Conservation (phyloP, 116 monocot genomes). For the Phalaenopsis hybrid region DNA sequence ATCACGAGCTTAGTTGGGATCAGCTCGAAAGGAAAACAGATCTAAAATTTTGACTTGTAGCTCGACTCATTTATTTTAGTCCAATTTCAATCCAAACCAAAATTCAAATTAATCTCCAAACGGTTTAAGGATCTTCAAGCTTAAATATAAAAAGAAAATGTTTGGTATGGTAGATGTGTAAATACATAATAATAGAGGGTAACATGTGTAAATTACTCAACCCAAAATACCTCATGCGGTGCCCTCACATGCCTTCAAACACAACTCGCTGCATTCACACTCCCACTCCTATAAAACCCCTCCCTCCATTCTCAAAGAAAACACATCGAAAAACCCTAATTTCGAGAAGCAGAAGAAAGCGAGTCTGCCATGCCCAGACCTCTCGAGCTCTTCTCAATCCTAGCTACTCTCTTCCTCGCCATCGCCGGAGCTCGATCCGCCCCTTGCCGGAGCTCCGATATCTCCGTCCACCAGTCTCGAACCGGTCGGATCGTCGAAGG, state of each 20-base stretch:
- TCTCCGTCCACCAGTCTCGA: conserved; percentile 12
- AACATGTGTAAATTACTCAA: background rate
- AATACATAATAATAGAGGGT: too few relatives aligned
- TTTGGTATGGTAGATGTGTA: too few relatives aligned
- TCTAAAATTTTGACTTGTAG: too few relatives aligned
- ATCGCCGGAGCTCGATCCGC: conserved; percentile 1
- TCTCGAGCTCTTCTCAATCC: conserved; percentile 15
- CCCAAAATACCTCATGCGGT: background rate
- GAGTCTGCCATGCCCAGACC: background rate
- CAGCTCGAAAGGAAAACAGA: too few relatives aligned
- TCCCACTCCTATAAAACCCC: background rate
- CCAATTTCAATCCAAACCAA: too few relatives aligned
- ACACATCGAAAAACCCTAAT: background rate
- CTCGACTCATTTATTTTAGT: too few relatives aligned
- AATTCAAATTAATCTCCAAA: too few relatives aligned
- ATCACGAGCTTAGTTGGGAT: too few relatives aligned
- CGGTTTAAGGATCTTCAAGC: too few relatives aligned
- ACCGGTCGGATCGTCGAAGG: conserved; percentile 25
- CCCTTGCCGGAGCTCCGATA: conserved; percentile 18
- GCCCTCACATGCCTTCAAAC: background rate
- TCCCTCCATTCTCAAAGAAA: background rate
- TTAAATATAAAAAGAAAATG: too few relatives aligned
- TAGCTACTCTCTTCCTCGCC: conserved; percentile 8
- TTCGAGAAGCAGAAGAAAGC: background rate
- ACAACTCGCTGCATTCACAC: background rate